Base-by-base conservation (phyloP, 2,329 filamentous ascomycete species). In the Calonectria leucothoes region DNA sequence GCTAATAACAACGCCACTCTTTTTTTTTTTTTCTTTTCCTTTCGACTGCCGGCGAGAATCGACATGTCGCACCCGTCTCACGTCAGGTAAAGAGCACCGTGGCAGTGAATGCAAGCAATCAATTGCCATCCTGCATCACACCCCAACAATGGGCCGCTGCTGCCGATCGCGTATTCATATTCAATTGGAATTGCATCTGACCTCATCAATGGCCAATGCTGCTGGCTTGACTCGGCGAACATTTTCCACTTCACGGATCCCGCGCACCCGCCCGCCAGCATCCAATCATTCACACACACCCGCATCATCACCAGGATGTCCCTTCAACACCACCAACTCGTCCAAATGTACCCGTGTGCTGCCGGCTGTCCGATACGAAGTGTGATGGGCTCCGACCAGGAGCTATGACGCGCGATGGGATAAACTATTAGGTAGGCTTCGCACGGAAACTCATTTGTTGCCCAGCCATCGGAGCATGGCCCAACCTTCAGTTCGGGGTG, bases 1-100 rank as follows among this genome's bases (percentile, higher is more conserved):
- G 64, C 77, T 77, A 79, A 79, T 72, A 76, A 78, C 77, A 79
- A 71, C 31, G n/a, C 63, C 33, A 31, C 23, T 39, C 23, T 25
- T 39, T 70, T 37, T 64, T 42, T 42, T 11, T 33, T 64, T 39
- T 25, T 39, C 64, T 37, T 64, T 42, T 42, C 17, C 23, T 64
- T 39, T 61, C 2, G 45, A 25, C 65, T 59, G 51, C 52, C 27
- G 61, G 45, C 27, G 35, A 63, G 52, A 76, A 63, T 68, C 72
- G 71, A 78, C 75, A 74, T 71, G 72, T 76, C 66, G 69, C 35
- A 51, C 57, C 39, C 65, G 64, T 49, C 69, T 75, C 74, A 74
- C 64, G 66, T 74, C 70, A 77, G 73, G 59, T 39, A n/a, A 31
- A 37, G 33, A 59, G 29, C 31, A 64, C 29, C 31, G 39, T 59